These are phyloP conservation scores for Penicillium verrucosum DNA, from an alignment of 2,329 filamentous ascomycete species.

Conservation along the genomic window DNA sequence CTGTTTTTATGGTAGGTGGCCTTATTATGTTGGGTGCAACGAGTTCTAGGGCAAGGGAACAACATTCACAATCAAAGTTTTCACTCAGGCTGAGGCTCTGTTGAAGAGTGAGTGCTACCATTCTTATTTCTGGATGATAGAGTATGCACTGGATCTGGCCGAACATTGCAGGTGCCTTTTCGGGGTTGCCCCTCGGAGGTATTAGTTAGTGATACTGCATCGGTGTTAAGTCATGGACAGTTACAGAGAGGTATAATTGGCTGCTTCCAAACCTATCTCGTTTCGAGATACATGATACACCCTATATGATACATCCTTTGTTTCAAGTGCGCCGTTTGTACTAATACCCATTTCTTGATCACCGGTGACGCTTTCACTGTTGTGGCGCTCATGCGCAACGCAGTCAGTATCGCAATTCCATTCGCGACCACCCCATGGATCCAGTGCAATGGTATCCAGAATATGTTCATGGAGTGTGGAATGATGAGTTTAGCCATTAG, in stretches of 20 bases:
- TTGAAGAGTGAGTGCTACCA: neutral
- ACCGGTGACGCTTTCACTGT: slow-evolving; percentile 30
- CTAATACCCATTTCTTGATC: slow-evolving; percentile 7
- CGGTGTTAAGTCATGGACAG: slow-evolving; percentile 26
- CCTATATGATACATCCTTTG: neutral
- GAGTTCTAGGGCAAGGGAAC: slow-evolving; percentile 30
- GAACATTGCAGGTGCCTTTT: slow-evolving; percentile 39
- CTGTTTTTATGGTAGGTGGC: slow-evolving; percentile 42
- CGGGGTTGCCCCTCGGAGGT: slow-evolving; percentile 39
- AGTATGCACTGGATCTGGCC: slow-evolving; percentile 47
- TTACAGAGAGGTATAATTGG: slow-evolving; percentile 33
- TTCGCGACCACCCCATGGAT: slow-evolving; percentile 34
- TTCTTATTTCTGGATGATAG: slow-evolving; percentile 17
- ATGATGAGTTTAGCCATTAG: slow-evolving; percentile 24
- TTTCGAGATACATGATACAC: neutral
- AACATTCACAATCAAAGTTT: neutral
- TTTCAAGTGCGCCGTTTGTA: neutral
- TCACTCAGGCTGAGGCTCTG: neutral
- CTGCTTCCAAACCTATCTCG: neutral
- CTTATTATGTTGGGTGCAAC: slow-evolving; percentile 45
- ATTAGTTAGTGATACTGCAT: slow-evolving; percentile 30
- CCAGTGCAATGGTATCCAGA: slow-evolving; percentile 19
- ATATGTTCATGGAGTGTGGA: slow-evolving; percentile 29
- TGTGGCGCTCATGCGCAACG: slow-evolving; percentile 33
- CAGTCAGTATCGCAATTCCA: slow-evolving; percentile 31